Evolutionary conservation across 768 basidiomycete genomes (phyloP).

Genomic region (Lentinula aciculospora): DNA sequence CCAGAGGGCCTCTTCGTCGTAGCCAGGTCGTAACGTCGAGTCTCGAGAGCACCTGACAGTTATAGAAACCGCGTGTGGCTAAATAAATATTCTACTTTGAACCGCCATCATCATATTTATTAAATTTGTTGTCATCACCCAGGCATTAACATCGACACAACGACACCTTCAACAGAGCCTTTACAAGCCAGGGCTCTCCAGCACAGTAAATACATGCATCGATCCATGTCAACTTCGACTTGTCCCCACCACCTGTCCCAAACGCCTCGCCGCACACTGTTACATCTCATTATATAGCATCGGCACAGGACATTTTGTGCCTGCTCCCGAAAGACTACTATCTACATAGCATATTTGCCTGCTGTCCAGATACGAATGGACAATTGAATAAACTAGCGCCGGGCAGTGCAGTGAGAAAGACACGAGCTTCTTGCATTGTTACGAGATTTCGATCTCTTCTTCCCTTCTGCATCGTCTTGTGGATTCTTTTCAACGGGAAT

Average conservation of each 20-base stretch:
- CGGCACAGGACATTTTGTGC: too few relatives aligned
- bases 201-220: too few relatives aligned
- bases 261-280: too few relatives aligned
- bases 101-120: background rate
- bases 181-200: background rate
- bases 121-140: too few relatives aligned
- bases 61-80: background rate
- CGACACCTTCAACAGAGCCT: too few relatives aligned
- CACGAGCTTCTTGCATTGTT: background rate
- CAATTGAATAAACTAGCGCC: background rate
- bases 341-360: too few relatives aligned
- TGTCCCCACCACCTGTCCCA: too few relatives aligned
- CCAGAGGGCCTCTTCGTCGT: background rate
- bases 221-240: too few relatives aligned
- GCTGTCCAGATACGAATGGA: background rate
- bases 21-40: too few relatives aligned
- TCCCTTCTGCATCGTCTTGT: conserved; percentile 3
- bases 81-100: background rate
- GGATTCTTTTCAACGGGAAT: conserved; percentile 10
- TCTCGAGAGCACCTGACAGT: background rate
- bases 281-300: too few relatives aligned
- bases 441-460: background rate
- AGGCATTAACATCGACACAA: too few relatives aligned
- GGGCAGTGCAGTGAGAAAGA: conserved; percentile 3
- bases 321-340: too few relatives aligned